Base-by-base conservation (phyloP, 306 rosid species). In the Quercus mongolica region DNA sequence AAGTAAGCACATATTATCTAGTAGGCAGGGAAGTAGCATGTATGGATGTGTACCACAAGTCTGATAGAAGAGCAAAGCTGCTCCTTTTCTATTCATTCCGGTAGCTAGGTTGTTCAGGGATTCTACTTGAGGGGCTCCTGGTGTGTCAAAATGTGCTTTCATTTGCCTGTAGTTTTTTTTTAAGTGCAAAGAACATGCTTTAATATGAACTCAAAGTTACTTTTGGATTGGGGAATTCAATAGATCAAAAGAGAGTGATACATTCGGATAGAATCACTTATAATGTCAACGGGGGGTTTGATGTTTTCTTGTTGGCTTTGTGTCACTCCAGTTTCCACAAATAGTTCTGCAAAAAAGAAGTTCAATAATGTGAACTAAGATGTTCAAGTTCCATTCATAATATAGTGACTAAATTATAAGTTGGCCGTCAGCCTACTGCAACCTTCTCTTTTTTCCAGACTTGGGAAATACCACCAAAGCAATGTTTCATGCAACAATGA, bases 301-400 rank as follows among this genome's bases (percentile, higher is more conserved):
- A 44, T 83, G 56, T 80, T 23, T 5, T 82, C 84, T 15, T 35
- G 86, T 78, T 86, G 99, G 67, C 94, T 94, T 84, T 90, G 97
- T 1, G 99, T 87, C 10, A 82, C 90, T 65, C 89, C 97, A 74
- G 97, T 94, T 83, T 92, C 97, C 85, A 89, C 90, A 54, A 92
- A 70, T 21, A 91, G 80, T 74, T 92, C 99, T 92, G 92, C 83
- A 83, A 84, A 80, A 71, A 13, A 67, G 72, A 75, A 79, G 54
- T 35, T n/a, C 23, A 15, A 30, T n/a, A 41, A 76, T 80, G 28
- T 56, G 70, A 80, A n/a, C 63, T 35, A 35, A 26, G 74, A 23
- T 79, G 63, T 25, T 44, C 17, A 65, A 80, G 69, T 71, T 41
- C 46, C 46, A 41, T 41, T 38, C 46, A 41, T 41, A 41, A 41